Evolutionary conservation across 257 asterid species (phyloP).

Genomic region (Lavandula angustifolia): DNA sequence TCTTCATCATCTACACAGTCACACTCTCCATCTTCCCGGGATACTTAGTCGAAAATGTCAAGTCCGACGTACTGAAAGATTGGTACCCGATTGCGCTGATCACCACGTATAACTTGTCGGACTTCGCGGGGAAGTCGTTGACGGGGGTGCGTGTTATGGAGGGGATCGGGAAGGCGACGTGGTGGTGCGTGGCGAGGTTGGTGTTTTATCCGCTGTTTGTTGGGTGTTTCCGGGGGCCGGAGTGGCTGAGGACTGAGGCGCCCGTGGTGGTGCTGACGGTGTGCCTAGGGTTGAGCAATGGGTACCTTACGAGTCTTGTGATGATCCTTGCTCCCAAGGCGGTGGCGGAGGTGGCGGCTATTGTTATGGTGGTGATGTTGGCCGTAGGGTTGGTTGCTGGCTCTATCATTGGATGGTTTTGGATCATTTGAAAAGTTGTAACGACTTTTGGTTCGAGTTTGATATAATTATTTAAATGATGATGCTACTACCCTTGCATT

Average conservation of each 20-base stretch:
- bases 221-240: conserved; percentile 69
- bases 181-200: conserved; percentile 64
- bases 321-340: conserved; percentile 79
- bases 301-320: conserved; percentile 73
- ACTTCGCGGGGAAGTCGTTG: conserved; percentile 63
- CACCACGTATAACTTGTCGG: conserved; percentile 55
- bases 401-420: conserved; percentile 72
- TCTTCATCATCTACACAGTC: conserved; percentile 61
- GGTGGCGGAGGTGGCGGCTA: conserved; percentile 69
- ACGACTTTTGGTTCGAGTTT: too few species aligned
- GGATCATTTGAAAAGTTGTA: conserved; percentile 51
- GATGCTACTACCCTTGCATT: too few species aligned
- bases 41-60: conserved; percentile 58
- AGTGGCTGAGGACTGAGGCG: conserved; percentile 69
- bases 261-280: conserved; percentile 58
- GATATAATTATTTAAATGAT: too few species aligned
- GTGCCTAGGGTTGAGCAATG: conserved; percentile 67
- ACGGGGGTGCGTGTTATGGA: conserved; percentile 49
- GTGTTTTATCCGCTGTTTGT: conserved; percentile 65
- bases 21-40: conserved; percentile 82
- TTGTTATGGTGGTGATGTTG: conserved; percentile 66
- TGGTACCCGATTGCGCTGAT: conserved; percentile 74
- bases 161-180: conserved; percentile 50
- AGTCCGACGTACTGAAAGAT: conserved; percentile 51
- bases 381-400: conserved; percentile 69